These are phyloP conservation scores for Colletotrichum chrysophilum DNA, from an alignment of 2,329 filamentous ascomycete genomes.

Conservation along the genomic window DNA sequence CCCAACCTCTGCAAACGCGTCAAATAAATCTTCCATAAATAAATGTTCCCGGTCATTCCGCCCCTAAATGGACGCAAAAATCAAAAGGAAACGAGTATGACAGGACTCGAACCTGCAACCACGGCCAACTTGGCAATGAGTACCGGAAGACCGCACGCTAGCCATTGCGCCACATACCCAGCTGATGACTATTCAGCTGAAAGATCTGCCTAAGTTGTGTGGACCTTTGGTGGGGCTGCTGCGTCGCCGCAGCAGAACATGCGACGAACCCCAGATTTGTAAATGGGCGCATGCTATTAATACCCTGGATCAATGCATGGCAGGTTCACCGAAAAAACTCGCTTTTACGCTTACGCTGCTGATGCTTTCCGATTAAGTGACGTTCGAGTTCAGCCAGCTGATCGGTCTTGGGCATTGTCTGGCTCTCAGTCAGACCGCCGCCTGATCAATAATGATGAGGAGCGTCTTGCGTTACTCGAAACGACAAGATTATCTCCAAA, in stretches of 20 bases:
- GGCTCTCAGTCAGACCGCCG: too few relatives aligned
- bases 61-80: not conserved
- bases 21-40: not conserved
- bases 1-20: not conserved
- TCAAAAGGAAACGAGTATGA: not conserved
- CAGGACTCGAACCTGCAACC: constrained; percentile 2
- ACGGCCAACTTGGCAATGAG: not conserved
- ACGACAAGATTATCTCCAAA: too few relatives aligned
- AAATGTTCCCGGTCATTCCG: not conserved
- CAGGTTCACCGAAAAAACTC: not conserved
- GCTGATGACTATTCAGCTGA: accelerated
- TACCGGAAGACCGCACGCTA: not conserved
- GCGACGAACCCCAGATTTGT: not conserved
- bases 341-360: too few relatives aligned
- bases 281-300: not conserved
- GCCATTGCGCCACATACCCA: not conserved
- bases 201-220: not conserved
- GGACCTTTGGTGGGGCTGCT: not conserved
- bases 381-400: too few relatives aligned
- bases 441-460: too few relatives aligned
- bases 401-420: too few relatives aligned
- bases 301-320: not conserved
- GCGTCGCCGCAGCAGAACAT: accelerated
- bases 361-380: too few relatives aligned
- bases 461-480: too few relatives aligned